Evolutionary conservation across 352 stramenopile genomes (phyloP), one percentile per base, ranked within the genome.

Genomic region (Globisporangium spiculum): DNA sequence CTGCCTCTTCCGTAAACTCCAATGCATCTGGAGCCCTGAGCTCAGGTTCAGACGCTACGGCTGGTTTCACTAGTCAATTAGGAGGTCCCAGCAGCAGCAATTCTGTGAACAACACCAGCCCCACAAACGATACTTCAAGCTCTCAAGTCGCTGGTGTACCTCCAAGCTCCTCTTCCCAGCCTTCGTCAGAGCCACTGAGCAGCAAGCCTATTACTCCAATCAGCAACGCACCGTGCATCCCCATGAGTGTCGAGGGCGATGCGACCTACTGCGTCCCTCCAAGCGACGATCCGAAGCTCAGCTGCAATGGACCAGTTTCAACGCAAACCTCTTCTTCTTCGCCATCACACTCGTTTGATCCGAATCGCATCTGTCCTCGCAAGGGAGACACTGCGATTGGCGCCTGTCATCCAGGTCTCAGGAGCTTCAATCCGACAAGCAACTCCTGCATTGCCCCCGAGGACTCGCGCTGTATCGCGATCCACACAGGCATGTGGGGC

Each of bases 361-460:
- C 36, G 32, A 61, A 30, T 22, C 56, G 56, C 30, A 61, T 30
- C 32, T 61, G 56, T 30, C 56, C 56, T 61, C 56, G 32, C 30
- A 61, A 61, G 20, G 56, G 56, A 61, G 56, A 32, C 56, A 22
- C 20, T 48, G 56, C 56, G 3, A 61, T 61, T 9, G 20, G 9
- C n/a, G 20, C 18, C 9, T 61, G 56, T 2, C 56, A 61, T 4
- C 20, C 8, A 10, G 18, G n/a, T 26, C 56, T 48, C 20, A 61
- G n/a, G n/a, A 50, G 56, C 4, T 61, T 50, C 56, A 61, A 61
- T n/a, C 2, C 9, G 8, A 48, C 56, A 12, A 61, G 30, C 20
- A 50, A 61, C 10, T 46, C 56, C 32, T 61, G 56, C 56, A 27
- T 61, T 10, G 56, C 56, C 30, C 56, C 32, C 32, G 56, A 61